These are phyloP conservation scores for Sphagnurus paluster DNA, from an alignment of 1,284 basidiomycete species.

Conservation along the genomic window DNA sequence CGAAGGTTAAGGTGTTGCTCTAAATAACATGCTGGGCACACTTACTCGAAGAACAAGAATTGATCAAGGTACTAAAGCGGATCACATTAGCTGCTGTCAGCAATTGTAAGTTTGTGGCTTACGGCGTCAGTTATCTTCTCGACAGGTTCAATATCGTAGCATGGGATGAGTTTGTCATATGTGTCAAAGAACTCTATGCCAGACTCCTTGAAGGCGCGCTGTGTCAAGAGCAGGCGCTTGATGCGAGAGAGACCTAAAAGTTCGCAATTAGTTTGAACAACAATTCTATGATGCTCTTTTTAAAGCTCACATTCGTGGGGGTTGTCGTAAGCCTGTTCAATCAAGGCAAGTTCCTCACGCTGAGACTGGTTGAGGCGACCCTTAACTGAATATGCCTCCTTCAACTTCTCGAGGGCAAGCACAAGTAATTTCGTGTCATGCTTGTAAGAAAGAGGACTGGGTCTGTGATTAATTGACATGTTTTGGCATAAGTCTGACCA, in stretches of 20 bases:
- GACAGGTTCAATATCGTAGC: conserved; percentile 97
- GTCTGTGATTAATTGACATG: conserved; percentile 8
- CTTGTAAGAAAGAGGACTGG: conserved; percentile 90
- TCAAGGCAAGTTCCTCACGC: conserved; percentile 92
- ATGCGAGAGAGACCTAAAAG: conserved; percentile 82
- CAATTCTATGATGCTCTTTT: neutral
- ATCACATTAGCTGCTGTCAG: conserved; percentile 21
- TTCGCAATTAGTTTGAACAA: conserved; percentile 7
- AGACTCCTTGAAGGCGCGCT: conserved; percentile 96
- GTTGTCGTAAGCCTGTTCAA: conserved; percentile 96
- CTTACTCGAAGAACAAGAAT: conserved; percentile 80
- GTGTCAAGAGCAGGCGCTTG: conserved; percentile 92
- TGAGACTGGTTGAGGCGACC: conserved; percentile 95
- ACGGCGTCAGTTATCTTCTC: conserved; percentile 98
- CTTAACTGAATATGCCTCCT: conserved; percentile 98
- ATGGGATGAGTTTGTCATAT: conserved; percentile 96
- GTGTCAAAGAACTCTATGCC: conserved; percentile 97
- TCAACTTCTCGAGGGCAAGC: conserved; percentile 92
- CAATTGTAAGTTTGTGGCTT: conserved; percentile 27
- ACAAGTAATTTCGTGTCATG: conserved; percentile 97
- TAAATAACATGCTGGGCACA: conserved; percentile 1
- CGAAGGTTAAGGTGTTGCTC: conserved; percentile 23
- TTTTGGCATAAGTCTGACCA: neutral
- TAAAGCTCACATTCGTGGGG: conserved; percentile 76
- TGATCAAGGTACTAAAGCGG: conserved; percentile 79